Percentiles rank a stretch among this genome's conserved stretches.
phyloP scores from a whole-genome alignment of 2,329 filamentous ascomycete species.

The Emergomyces orientalis region DNA sequence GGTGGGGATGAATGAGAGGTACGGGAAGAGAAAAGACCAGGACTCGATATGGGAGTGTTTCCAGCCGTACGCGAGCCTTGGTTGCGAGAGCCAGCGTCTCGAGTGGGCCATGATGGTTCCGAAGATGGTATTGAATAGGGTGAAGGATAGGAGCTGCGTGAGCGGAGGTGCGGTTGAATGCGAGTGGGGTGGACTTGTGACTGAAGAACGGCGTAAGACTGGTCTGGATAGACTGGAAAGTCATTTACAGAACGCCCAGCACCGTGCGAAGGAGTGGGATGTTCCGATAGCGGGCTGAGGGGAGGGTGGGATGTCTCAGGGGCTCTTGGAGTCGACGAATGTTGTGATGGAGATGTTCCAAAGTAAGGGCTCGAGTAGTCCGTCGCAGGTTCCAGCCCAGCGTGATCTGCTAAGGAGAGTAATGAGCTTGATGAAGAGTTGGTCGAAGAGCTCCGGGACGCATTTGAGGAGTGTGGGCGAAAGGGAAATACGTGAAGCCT shows the following conservation, averaged over 20 bases:
- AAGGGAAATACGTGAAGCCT: slow-evolving; percentile 15
- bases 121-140: slow-evolving; percentile 24
- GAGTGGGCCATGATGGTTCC: slow-evolving; percentile 14
- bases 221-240: slow-evolving; percentile 40
- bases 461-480: slow-evolving; percentile 26
- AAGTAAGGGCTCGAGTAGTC: slow-evolving; percentile 15
- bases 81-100: slow-evolving; percentile 18
- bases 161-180: slow-evolving; percentile 32
- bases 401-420: slow-evolving; percentile 17
- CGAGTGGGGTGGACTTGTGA: slow-evolving; percentile 33
- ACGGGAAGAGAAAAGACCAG: slow-evolving; percentile 37
- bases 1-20: slow-evolving; percentile 25
- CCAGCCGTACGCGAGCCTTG: slow-evolving; percentile 34
- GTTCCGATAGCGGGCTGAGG: slow-evolving; percentile 15
- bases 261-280: slow-evolving; percentile 12
- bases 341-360: slow-evolving; percentile 10
- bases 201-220: slow-evolving; percentile 40
- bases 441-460: slow-evolving; percentile 29
- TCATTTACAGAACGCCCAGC: slow-evolving; percentile 22
- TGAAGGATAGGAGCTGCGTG: slow-evolving; percentile 37
- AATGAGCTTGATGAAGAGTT: slow-evolving; percentile 37
- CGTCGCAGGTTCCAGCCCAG: slow-evolving; percentile 19
- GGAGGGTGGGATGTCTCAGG: slow-evolving; percentile 12
- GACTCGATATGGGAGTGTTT: slow-evolving; percentile 41
- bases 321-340: slow-evolving; percentile 6